Conservation (phyloP, 164 flowering plant genomes). For the Umbilicus rupestris region DNA sequence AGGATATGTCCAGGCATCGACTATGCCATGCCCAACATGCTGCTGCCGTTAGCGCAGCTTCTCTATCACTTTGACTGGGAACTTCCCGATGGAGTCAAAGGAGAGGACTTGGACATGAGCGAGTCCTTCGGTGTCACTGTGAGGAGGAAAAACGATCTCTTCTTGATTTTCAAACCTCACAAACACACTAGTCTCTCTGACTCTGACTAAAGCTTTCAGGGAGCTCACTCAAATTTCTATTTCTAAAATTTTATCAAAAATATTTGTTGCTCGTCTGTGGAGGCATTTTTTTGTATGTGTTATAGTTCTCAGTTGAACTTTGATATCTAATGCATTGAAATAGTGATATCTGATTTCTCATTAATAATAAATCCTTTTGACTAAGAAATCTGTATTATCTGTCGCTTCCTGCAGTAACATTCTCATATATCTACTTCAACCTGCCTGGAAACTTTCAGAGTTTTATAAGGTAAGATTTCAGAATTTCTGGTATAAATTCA, state of each 20-base stretch:
- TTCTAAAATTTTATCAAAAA: background rate
- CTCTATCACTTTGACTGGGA: slow-evolving; percentile 29
- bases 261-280: background rate
- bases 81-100: slow-evolving; percentile 20
- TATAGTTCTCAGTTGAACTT: background rate
- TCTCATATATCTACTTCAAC: no score
- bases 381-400: no score
- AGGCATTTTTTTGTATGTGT: background rate
- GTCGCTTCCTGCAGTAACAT: no score
- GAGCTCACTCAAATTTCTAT: background rate
- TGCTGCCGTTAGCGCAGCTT: slow-evolving; percentile 18
- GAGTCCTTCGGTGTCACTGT: slow-evolving; percentile 17
- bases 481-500: no score
- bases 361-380: no score
- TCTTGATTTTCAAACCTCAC: slow-evolving; percentile 17
- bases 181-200: background rate
- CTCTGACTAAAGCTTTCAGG: background rate
- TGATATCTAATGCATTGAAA: background rate
- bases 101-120: slow-evolving; percentile 20
- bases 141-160: slow-evolving; percentile 19
- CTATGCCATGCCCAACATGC: slow-evolving; percentile 17
- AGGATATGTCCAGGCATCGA: slow-evolving; percentile 28
- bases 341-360: background rate
- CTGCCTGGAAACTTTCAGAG: no score
- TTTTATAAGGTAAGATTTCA: no score